Percentiles rank a stretch among this genome's conserved stretches.
phyloP scores from a whole-genome alignment of 2,329 filamentous ascomycete genomes.

The Daldinia eschscholtzii region DNA sequence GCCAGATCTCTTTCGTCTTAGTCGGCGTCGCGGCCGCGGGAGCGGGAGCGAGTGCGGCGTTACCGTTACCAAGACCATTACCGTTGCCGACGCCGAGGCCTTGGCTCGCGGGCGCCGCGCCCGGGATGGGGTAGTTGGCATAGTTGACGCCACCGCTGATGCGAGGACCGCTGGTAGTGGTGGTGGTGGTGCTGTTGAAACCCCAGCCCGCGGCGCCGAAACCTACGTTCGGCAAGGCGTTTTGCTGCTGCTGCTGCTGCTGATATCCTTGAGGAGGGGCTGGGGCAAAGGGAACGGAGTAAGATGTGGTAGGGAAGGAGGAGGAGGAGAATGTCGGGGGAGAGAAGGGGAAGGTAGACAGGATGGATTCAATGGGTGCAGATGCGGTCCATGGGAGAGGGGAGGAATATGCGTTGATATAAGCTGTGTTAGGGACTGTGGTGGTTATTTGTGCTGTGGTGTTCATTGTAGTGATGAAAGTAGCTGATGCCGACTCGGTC shows the following conservation, averaged over 20 bases:
- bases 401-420: conserved; percentile 10
- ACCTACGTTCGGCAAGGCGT: neutral
- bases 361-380: neutral
- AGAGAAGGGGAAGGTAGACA: conserved; percentile 10
- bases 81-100: neutral
- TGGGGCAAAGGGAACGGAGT: neutral
- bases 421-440: neutral
- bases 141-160: neutral
- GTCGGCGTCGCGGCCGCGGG: conserved; percentile 14
- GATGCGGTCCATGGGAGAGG: too few species aligned
- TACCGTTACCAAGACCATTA: too few species aligned
- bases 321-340: conserved; percentile 3
- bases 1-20: neutral
- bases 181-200: conserved; percentile 22
- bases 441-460: neutral
- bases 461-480: neutral
- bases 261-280: neutral
- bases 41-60: neutral
- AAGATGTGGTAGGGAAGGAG: neutral
- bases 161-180: neutral
- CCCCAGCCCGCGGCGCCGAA: conserved; percentile 29
- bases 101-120: conserved; percentile 3
- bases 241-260: neutral
- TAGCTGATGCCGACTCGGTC: neutral
- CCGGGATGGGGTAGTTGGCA: neutral